Conservation (phyloP, 2,329 filamentous ascomycete species). For the Arthrobotrys pseudoclavata region DNA sequence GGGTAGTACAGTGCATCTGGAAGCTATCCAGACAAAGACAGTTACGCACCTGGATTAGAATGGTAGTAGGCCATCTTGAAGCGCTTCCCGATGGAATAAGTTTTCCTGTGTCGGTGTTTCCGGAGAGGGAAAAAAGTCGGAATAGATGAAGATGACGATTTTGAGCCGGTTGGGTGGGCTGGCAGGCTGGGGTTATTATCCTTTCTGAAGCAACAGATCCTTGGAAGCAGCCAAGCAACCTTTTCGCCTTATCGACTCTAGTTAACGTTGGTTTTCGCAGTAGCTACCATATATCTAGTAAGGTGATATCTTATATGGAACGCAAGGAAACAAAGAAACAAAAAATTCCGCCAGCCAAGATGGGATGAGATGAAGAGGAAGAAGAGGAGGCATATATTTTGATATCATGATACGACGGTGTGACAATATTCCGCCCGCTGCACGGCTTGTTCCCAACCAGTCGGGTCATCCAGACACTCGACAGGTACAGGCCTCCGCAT, state of each 20-base stretch:
- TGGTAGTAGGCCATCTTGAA: slow-evolving; percentile 58
- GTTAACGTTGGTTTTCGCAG: slow-evolving; percentile 9
- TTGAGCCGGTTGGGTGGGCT: slow-evolving; percentile 27
- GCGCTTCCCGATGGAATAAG: slow-evolving; percentile 2
- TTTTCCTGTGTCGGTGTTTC: background rate
- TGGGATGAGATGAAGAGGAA: background rate
- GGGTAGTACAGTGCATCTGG: slow-evolving; percentile 36
- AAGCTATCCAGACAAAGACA: slow-evolving; percentile 4
- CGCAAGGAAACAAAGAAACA: background rate
- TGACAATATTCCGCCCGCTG: slow-evolving; percentile 40
- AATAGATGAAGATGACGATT: slow-evolving; percentile 10
- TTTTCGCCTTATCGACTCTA: slow-evolving; percentile 24
- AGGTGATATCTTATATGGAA: slow-evolving; percentile 5
- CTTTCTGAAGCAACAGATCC: slow-evolving; percentile 43
- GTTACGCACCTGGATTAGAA: slow-evolving; percentile 50
- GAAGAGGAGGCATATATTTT: background rate
- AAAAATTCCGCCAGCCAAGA: too few species aligned
- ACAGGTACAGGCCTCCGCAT: slow-evolving; percentile 8
- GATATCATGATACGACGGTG: slow-evolving; percentile 43
- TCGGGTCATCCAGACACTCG: slow-evolving; percentile 42
- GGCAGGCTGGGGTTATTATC: slow-evolving; percentile 39
- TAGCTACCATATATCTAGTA: background rate
- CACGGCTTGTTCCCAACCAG: slow-evolving; percentile 31
- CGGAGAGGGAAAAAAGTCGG: slow-evolving; percentile 12
- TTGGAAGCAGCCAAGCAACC: slow-evolving; percentile 44